Evolutionary conservation across 2,329 filamentous ascomycete species (phyloP), one percentile per base, ranked within the genome.

Genomic region (Chaetoscypha palmicola): DNA sequence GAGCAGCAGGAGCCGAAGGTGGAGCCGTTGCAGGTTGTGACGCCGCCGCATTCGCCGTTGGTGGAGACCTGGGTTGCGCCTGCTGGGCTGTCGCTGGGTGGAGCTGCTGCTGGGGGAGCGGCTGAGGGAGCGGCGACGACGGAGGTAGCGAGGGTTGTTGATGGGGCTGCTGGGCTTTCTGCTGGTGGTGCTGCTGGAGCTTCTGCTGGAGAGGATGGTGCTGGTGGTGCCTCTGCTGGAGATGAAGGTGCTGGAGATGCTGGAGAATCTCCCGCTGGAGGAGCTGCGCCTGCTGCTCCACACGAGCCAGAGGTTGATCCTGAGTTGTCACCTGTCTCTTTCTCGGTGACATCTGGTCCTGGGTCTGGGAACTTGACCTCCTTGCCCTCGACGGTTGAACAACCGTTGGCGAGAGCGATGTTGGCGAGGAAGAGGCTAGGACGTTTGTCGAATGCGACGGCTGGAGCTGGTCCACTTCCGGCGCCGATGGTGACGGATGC

Each of bases 341-440:
- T 42, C 11, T 41, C 46, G 0, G 34, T 42, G 5, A 48, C 46
- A 37, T 54, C 54, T n/a, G 64, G 58, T 4, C 78, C 78, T 4
- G 77, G 71, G 34, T 72, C 54, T 4, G 78, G 77, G 62, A 77
- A 81, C 26, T 64, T 57, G 20, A 77, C 67, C 26, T 77, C 70
- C 21, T 66, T 57, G 12, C 61, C 56, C 42, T 73, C 69, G 0
- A 63, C 60, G 2, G 74, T 77, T 3, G 53, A 62, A 60, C 77
- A 81, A 12, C 61, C 60, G n/a, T 69, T 69, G 2, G 61, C 61
- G 28, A 23, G 22, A 3, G 32, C 32, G 21, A 79, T 59, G 53
- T 82, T 81, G 55, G 74, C 76, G 10, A 77, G 67, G 54, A 79
- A 81, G 57, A 82, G 68, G 16, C 68, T 62, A 0, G 79, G 79